Conservation (phyloP, 352 stramenopile species). For the Globisporangium rhizosaccharum region DNA sequence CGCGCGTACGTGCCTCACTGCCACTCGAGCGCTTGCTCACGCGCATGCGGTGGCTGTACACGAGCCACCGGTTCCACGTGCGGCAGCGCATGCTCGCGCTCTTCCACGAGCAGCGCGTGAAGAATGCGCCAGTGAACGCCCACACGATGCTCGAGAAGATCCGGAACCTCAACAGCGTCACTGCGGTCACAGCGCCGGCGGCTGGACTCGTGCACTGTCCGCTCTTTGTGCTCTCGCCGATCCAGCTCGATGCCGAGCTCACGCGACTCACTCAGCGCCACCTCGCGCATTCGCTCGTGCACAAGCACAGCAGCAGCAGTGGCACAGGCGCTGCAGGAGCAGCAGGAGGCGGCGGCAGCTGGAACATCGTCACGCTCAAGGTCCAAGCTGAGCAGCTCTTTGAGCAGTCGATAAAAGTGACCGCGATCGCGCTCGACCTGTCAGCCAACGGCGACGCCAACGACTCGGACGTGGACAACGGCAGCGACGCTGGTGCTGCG, state of each 20-base stretch:
- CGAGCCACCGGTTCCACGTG: conserved; percentile 47
- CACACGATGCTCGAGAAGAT: conserved; percentile 12
- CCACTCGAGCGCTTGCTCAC: conserved; percentile 33
- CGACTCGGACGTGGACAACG: no score
- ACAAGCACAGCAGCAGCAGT: not conserved
- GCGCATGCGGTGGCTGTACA: conserved; percentile 37
- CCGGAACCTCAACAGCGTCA: conserved; percentile 7
- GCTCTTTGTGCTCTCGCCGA: conserved; percentile 25
- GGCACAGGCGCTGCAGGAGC: not conserved
- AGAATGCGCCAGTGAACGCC: conserved; percentile 12
- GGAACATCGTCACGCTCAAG: conserved; percentile 12
- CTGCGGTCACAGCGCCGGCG: conserved; percentile 1
- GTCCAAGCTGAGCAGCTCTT: conserved; percentile 14
- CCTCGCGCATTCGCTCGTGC: not conserved
- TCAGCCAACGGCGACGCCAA: no score
- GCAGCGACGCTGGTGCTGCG: not conserved
- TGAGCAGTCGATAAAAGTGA: not conserved
- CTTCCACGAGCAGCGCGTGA: conserved; percentile 28
- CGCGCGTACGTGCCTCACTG: conserved; percentile 16
- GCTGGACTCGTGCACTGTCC: conserved; percentile 29
- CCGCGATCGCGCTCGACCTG: not conserved
- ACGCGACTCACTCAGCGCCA: conserved; percentile 18
- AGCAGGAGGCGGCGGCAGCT: conserved; percentile 1
- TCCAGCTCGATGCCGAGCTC: conserved; percentile 29
- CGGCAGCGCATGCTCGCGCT: conserved; percentile 47